Evolutionary conservation across 2,329 filamentous ascomycete species (phyloP).

Genomic region (Esteya vermicola): DNA sequence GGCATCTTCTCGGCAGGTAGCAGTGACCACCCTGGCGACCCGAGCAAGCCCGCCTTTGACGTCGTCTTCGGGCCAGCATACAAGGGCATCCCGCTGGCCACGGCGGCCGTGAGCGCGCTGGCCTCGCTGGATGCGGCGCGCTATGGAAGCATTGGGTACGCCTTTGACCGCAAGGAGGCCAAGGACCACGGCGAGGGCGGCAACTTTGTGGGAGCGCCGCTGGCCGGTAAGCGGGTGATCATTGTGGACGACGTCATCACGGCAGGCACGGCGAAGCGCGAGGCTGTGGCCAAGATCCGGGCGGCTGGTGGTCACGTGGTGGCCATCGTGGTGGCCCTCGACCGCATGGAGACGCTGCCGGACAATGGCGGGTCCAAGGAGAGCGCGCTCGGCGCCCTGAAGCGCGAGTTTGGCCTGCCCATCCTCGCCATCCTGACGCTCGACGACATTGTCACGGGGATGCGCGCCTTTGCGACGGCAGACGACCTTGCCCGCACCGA

Average conservation of each 20-base stretch:
- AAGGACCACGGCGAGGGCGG: constrained; percentile 95
- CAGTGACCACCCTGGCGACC: no score
- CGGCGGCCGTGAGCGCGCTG: constrained; percentile 39
- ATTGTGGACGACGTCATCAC: constrained; percentile 97
- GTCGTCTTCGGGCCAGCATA: constrained; percentile 90
- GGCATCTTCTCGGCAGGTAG: constrained; percentile 6
- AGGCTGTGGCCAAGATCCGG: constrained; percentile 80
- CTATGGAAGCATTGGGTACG: constrained; percentile 64
- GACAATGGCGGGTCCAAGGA: constrained; percentile 36
- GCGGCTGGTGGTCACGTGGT: constrained; percentile 73
- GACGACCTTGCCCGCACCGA: constrained; percentile 53
- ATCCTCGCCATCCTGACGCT: constrained; percentile 74
- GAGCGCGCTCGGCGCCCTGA: constrained; percentile 77
- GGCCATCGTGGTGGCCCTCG: constrained; percentile 78
- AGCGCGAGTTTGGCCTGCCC: constrained; percentile 69
- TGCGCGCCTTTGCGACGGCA: constrained; percentile 46
- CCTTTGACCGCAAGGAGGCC: constrained; percentile 90
- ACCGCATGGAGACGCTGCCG: constrained; percentile 73
- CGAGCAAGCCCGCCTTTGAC: constrained; percentile 41
- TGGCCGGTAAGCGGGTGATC: constrained; percentile 74
- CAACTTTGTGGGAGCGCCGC: constrained; percentile 72
- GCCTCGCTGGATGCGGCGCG: constrained; percentile 15
- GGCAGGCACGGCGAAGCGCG: constrained; percentile 83
- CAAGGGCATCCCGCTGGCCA: constrained; percentile 89
- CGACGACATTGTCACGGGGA: constrained; percentile 63